phyloP scores from a whole-genome alignment of 768 basidiomycete genomes.

The Russula sp. region DNA sequence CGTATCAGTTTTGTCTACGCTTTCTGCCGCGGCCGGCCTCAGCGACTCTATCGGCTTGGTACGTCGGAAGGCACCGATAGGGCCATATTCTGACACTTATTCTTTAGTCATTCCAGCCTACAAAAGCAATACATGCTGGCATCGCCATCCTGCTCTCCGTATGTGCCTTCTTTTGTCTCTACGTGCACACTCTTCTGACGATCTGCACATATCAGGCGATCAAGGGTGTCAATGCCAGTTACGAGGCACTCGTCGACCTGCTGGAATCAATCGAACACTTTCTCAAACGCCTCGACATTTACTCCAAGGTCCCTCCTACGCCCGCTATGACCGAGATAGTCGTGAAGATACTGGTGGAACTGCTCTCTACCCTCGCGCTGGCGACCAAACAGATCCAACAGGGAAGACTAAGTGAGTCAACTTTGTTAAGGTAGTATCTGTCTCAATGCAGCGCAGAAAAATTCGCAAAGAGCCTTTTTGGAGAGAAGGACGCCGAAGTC shows the following conservation, averaged over 20 bases:
- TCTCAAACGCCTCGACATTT: neutral
- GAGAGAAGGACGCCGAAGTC: neutral
- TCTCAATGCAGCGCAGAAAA: neutral
- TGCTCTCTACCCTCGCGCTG: too few relatives aligned
- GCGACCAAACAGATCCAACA: too few relatives aligned
- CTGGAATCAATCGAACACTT: neutral
- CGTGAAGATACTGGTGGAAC: conserved; percentile 1
- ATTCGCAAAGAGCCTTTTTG: conserved; percentile 1
- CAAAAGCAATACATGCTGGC: neutral
- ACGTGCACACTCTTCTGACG: neutral
- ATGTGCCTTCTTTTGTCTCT: too few relatives aligned
- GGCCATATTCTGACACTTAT: conserved; percentile 33
- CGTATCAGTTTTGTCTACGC: neutral
- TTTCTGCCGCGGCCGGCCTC: neutral
- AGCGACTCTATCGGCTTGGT: neutral
- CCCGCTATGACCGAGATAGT: neutral
- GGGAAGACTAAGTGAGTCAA: neutral
- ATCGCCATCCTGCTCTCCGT: too few relatives aligned
- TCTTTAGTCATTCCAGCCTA: neutral
- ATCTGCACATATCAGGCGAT: neutral
- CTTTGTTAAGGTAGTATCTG: neutral
- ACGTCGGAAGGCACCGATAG: neutral
- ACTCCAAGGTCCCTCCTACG: neutral
- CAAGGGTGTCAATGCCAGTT: neutral
- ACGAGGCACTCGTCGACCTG: neutral